Conservation (phyloP, 2,329 filamentous ascomycete genomes). For the Salinomyces thailandicus region DNA sequence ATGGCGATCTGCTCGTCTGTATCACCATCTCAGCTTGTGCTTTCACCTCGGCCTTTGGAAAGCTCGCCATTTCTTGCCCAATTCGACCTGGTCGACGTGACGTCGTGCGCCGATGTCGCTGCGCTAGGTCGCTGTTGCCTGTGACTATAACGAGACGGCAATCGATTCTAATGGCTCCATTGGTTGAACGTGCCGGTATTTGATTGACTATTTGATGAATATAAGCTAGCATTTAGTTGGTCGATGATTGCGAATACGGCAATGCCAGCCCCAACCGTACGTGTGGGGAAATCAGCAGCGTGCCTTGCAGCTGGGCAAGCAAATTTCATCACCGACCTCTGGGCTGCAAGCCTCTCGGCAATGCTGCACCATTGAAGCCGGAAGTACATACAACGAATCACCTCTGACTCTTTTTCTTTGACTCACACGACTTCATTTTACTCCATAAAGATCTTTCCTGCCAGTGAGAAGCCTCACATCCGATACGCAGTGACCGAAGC, state of each 20-base stretch:
- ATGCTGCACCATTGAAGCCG: not conserved
- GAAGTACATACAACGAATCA: not conserved
- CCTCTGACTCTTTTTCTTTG: not conserved
- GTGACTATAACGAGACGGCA: not conserved
- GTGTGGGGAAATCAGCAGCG: not conserved
- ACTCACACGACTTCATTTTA: not conserved
- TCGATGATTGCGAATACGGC: no score
- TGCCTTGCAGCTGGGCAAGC: not conserved
- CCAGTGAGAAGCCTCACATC: no score
- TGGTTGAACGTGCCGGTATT: not conserved
- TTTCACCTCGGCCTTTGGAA: not conserved
- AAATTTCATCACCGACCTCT: not conserved
- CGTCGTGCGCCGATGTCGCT: not conserved
- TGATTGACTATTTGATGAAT: not conserved
- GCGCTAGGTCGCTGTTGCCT: not conserved
- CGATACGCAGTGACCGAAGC: no score
- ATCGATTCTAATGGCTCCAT: not conserved
- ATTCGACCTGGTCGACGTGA: not conserved
- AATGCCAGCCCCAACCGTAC: not conserved
- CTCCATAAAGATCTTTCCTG: no score
- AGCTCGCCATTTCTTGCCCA: not conserved
- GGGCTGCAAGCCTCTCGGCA: not conserved
- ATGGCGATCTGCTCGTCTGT: no score
- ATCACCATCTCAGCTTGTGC: no score
- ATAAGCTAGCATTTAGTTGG: no score